phyloP scores from a whole-genome alignment of 768 basidiomycete species.

The Mycena epipterygia region DNA sequence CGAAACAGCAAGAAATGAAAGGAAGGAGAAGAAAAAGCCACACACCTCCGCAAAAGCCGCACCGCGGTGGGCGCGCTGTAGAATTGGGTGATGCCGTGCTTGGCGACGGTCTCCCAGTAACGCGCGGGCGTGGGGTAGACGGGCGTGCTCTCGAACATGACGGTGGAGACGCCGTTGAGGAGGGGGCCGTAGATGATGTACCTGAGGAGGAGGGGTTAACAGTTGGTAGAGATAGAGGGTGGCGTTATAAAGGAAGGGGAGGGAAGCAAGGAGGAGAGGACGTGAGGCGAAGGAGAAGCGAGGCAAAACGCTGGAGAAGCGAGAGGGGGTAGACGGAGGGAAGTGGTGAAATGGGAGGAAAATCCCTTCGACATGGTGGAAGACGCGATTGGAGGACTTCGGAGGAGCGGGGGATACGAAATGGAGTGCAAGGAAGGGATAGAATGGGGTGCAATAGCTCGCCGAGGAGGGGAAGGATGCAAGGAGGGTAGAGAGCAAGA shows the following conservation, averaged over 20 bases:
- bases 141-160: slow-evolving; percentile 96
- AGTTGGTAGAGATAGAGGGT: background rate
- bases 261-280: slow-evolving; percentile 3
- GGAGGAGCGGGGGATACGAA: background rate
- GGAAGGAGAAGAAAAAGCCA: background rate
- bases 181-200: slow-evolving; percentile 98
- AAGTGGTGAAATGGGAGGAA: background rate
- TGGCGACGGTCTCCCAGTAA: slow-evolving; percentile 97
- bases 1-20: background rate
- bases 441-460: background rate
- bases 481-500: slow-evolving; percentile 10
- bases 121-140: slow-evolving; percentile 96
- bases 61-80: slow-evolving; percentile 97
- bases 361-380: no score
- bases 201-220: slow-evolving; percentile 44
- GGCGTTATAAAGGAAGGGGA: background rate
- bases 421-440: background rate
- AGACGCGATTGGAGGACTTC: no score
- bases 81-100: slow-evolving; percentile 95
- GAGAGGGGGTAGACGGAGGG: background rate
- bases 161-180: slow-evolving; percentile 85
- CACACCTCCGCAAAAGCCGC: slow-evolving; percentile 79
- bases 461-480: background rate
- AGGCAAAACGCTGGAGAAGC: background rate
- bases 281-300: background rate